phyloP scores from a whole-genome alignment of 2,329 filamentous ascomycete species.

The Cryphonectria nitschkei region DNA sequence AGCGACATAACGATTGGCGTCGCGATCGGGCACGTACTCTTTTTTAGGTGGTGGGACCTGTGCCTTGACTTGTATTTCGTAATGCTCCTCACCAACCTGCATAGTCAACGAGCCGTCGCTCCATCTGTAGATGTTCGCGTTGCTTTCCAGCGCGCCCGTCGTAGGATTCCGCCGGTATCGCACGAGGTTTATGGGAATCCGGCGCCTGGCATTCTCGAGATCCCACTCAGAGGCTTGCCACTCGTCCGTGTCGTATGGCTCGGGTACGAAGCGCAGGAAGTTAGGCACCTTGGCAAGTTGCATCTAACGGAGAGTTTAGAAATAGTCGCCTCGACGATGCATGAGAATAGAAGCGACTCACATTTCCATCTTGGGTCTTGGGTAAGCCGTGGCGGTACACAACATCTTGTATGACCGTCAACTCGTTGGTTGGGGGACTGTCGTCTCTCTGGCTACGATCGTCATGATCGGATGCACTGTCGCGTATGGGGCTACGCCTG shows the following conservation, averaged over 20 bases:
- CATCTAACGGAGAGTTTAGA: constrained; percentile 51
- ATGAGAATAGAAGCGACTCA: constrained; percentile 43
- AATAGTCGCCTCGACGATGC: constrained; percentile 6
- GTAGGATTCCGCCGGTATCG: constrained; percentile 70
- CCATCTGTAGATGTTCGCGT: constrained; percentile 76
- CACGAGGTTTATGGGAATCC: constrained; percentile 66
- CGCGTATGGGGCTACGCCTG: constrained; percentile 7
- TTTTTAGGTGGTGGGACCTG: constrained; percentile 66
- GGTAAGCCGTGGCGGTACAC: constrained; percentile 72
- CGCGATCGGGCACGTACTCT: constrained; percentile 67
- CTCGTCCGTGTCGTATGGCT: constrained; percentile 66
- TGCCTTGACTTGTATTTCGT: constrained; percentile 71
- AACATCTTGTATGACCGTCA: constrained; percentile 49
- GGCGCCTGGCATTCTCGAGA: constrained; percentile 54
- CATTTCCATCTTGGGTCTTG: constrained; percentile 71
- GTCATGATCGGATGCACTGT: constrained; percentile 18
- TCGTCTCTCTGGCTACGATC: constrained; percentile 43
- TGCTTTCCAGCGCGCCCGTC: constrained; percentile 72
- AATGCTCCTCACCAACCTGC: constrained; percentile 75
- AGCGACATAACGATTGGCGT: constrained; percentile 77
- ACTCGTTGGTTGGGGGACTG: background rate
- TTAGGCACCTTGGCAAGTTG: constrained; percentile 72
- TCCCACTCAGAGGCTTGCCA: constrained; percentile 66
- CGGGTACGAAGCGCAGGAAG: constrained; percentile 72
- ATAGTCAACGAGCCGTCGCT: constrained; percentile 79